Percentiles rank a stretch among this genome's conserved stretches.
Evolutionary conservation across 140 eudicot genomes (phyloP).

Genomic region (Bidens hawaiensis): DNA sequence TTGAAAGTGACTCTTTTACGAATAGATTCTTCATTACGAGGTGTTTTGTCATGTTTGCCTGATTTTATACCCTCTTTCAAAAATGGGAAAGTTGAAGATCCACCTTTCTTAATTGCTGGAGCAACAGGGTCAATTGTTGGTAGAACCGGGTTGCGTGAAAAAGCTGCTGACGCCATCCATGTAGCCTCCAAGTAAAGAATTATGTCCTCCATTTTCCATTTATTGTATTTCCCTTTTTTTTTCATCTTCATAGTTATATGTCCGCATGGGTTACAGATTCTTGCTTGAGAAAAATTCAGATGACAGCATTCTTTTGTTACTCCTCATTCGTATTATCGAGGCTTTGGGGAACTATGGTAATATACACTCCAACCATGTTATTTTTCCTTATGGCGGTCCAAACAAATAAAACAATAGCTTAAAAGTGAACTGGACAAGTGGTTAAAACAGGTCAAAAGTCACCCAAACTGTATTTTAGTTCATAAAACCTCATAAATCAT

Average conservation of each 20-base stretch:
- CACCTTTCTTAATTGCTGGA: conserved; percentile 78
- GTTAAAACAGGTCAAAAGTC: not conserved
- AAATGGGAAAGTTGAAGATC: conserved; percentile 57
- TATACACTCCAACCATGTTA: conserved; percentile 9
- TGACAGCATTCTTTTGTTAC: conserved; percentile 89
- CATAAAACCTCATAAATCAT: too few species aligned
- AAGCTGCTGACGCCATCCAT: conserved; percentile 77
- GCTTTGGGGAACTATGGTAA: conserved; percentile 87
- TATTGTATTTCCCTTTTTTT: not conserved
- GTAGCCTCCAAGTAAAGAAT: conserved; percentile 67
- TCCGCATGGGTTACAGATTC: conserved; percentile 40
- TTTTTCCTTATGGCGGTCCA: too few species aligned
- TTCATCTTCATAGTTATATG: not conserved
- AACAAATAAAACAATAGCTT: not conserved
- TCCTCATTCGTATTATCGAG: conserved; percentile 86
- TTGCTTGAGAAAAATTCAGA: conserved; percentile 92
- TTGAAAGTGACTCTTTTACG: conserved; percentile 96
- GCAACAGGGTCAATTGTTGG: conserved; percentile 90
- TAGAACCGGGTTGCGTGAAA: conserved; percentile 59
- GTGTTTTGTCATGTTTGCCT: conserved; percentile 94
- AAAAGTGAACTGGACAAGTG: not conserved
- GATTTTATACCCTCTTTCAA: conserved; percentile 69
- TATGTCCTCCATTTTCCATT: not conserved
- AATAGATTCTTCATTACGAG: conserved; percentile 87
- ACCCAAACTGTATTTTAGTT: too few species aligned